Base-by-base conservation (phyloP, 1,139 yeast genomes). In the Yamadazyma songkhlaensis region DNA sequence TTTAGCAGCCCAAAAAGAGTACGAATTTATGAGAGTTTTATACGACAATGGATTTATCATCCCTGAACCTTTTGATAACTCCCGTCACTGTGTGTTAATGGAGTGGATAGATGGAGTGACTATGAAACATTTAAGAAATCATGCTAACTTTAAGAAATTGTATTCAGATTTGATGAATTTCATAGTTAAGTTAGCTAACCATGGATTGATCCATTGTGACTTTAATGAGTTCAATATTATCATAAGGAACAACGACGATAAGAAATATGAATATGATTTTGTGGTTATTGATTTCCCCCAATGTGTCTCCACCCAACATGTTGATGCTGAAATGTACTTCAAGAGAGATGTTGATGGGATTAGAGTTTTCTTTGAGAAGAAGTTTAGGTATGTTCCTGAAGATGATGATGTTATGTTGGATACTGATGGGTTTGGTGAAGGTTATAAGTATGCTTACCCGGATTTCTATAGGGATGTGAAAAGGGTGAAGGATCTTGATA, bases 211-310 rank as follows among this genome's bases (percentile, higher is more conserved):
- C 42, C 99, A 92, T 62, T 90, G 98, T 72, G 99, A 92, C 68
- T 92, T 84, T 62, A 92, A 92, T 60, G 99, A 92, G 60, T 92
- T 92, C 62, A 92, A 92, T 59, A 89, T 92, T 49, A 86, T 92
- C 73, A 84, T 94, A 31, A 81, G 83, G 47, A 67, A 74, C 32
- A 76, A 75, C 31, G 78, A 74, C 8, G 74, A 72, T 28, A 70
- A 60, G 31, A 52, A 65, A 22, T 74, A 74, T 37, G 84, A 79
- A 41, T 64, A 60, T 36, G 86, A 81, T 17, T 87, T 89, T 50
- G 84, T 89, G 17, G 96, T 92, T 20, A 92, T 92, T 51, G 99
- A 92, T 72, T 92, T 92, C 70, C 99, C 99, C 4, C 99, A 92
- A 62, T 90, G 97, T 79, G 86, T 92, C 15, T 87, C 96, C 12